Evolutionary conservation across 2,329 filamentous ascomycete genomes (phyloP), one percentile per base, ranked within the genome.

Genomic region (Pseudogymnoascus verrucosus): DNA sequence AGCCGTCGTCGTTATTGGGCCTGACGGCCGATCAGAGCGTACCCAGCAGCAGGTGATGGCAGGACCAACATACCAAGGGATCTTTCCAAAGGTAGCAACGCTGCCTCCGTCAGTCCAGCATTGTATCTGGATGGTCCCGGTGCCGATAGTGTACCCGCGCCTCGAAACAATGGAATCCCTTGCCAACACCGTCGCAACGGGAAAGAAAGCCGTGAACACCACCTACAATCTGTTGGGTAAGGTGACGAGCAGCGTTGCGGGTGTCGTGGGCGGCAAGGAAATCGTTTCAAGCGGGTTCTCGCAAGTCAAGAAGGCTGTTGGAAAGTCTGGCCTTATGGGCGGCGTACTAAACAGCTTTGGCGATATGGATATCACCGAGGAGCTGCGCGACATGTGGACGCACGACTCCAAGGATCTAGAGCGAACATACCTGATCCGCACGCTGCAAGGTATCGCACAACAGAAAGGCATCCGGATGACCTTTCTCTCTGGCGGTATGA

Each of bases 361-460:
- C 63, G 95, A 98, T 69, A 88, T 99, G 65, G 95, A 97, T 71
- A 85, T 98, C 61, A 86, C 95, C 62, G 95, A 99, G 77, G 95
- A 98, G 73, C 79, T 98, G 64, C 88, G 93, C 73, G 95, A 99
- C 74, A 89, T 96, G 81, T 99, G 95, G 95, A 99, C 95, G 21
- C 95, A 99, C 72, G 93, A 98, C 61, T 93, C 89, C 62, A 99
- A 98, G 83, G 95, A 99, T 71, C 86, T 99, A 42, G 95, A 99
- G 77, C 84, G 95, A 64, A 99, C 95, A 5, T 99, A 99, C 74
- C 81, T 99, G 66, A 96, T 99, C 73, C 88, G 95, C 67, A 99
- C 95, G 0, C 82, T 99, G 2, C 95, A 99, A 78, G 91, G 92
- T 26, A 98, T 99, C 70, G 83, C 95, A 1, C 91, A 96, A 74